phyloP scores from a whole-genome alignment of 2,329 filamentous ascomycete genomes.

The Sclerotinia trifoliorum region DNA sequence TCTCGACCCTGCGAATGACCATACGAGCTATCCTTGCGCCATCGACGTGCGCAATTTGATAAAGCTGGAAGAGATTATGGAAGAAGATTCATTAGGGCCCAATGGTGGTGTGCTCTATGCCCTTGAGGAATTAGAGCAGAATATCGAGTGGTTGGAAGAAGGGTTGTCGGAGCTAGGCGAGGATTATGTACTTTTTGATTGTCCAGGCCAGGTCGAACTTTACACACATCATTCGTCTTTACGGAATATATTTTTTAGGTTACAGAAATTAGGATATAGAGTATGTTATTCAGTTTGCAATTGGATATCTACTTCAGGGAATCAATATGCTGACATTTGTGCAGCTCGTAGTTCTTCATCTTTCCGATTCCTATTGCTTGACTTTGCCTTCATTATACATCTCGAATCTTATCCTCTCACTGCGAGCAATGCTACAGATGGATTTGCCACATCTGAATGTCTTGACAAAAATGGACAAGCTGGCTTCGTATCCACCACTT shows the following conservation, averaged over 20 bases:
- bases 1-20: slow-evolving; percentile 94
- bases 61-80: slow-evolving; percentile 93
- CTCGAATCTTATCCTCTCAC: slow-evolving; percentile 85
- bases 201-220: slow-evolving; percentile 93
- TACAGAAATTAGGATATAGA: slow-evolving; percentile 90
- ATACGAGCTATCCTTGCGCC: slow-evolving; percentile 82
- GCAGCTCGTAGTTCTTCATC: slow-evolving; percentile 87
- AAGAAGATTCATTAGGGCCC: slow-evolving; percentile 81
- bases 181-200: slow-evolving; percentile 94
- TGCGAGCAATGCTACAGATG: slow-evolving; percentile 97
- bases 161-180: slow-evolving; percentile 77
- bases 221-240: slow-evolving; percentile 94
- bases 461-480: slow-evolving; percentile 95
- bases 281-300: slow-evolving; percentile 52
- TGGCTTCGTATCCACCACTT: slow-evolving; percentile 77
- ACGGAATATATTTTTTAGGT: slow-evolving; percentile 83
- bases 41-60: slow-evolving; percentile 88
- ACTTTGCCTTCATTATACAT: slow-evolving; percentile 94
- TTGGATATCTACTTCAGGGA: not conserved
- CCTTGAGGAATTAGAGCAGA: slow-evolving; percentile 90
- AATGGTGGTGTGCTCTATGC: slow-evolving; percentile 93
- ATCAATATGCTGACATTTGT: slow-evolving; percentile 32
- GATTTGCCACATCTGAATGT: slow-evolving; percentile 96
- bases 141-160: slow-evolving; percentile 87
- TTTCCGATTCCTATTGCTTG: slow-evolving; percentile 91